Base-by-base conservation (phyloP, 768 basidiomycete species). In the Amanita pallidorosea region DNA sequence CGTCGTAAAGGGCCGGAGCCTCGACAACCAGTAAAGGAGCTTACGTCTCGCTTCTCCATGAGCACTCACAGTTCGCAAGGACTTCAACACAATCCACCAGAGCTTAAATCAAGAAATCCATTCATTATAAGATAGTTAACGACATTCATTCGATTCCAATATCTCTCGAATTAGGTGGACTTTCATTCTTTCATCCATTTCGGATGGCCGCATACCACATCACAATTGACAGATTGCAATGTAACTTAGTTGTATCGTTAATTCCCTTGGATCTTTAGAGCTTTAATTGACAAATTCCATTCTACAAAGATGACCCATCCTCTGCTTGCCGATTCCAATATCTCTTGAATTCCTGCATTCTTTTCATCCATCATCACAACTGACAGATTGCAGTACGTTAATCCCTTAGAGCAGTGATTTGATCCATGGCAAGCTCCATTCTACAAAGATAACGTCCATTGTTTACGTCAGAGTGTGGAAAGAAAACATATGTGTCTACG, bases 1-100 rank as follows among this genome's bases (percentile, higher is more conserved):
- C 79, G 78, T 54, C 74, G 76, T 29, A 69, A 68, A 23, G 75
- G 70, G 37, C 81, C 87, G 5, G 83, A 87, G 58, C 79, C 85
- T n/a, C 75, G 85, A n/a, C 76, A 82, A 63, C 84, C 86, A 17
- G 71, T 86, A 22, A 51, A 35, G 22, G 41, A 51, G 8, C 29
- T 45, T 12, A 22, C 41, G 8, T 51, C 42, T 13, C 41, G 41
- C 20, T 45, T 51, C 23, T 51, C 50, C 20, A 23, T 7, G 5
- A 50, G 40, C 49, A 50, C 49, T 12, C 29, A 34, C 5, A 43
- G 41, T 6, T 43, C 40, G 2, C 22, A 31, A 9, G 36, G 41
- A 4, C 48, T 7, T 33, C 34, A 18, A n/a, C 8, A 1, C 12
- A 33, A 29, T 17, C 7, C 29, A 15, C 49, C 40, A 9, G 40